Evolutionary conservation across 1,139 yeast species (phyloP).

Genomic region (Hyphopichia burtonii): DNA sequence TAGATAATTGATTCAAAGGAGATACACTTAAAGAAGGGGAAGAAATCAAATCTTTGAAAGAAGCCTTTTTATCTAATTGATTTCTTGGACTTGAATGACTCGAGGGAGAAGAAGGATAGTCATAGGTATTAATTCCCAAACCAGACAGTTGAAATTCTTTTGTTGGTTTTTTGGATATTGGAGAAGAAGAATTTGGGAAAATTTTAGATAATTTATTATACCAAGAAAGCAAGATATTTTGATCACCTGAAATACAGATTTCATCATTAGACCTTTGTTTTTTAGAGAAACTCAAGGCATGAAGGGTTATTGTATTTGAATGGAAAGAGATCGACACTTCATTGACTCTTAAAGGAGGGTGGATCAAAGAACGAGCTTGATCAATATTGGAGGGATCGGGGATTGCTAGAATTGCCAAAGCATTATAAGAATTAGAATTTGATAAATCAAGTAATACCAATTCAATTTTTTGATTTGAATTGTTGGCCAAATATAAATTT

Average conservation of each 20-base stretch:
- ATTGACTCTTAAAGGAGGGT: slow-evolving; percentile 42
- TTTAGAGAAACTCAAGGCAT: slow-evolving; percentile 24
- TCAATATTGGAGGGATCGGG: slow-evolving; percentile 11
- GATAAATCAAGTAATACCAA: slow-evolving; percentile 31
- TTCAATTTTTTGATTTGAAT: slow-evolving; percentile 19
- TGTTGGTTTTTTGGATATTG: slow-evolving; percentile 18
- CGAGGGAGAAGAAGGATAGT: slow-evolving; percentile 1
- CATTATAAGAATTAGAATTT: slow-evolving; percentile 22
- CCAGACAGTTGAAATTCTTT: slow-evolving; percentile 28
- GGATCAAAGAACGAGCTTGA: slow-evolving; percentile 30
- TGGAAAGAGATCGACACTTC: slow-evolving; percentile 25
- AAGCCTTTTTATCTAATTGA: slow-evolving; percentile 6
- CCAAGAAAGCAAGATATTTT: slow-evolving; percentile 24
- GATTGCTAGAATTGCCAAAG: slow-evolving; percentile 38
- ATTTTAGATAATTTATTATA: slow-evolving; percentile 24
- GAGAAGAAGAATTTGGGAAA: slow-evolving; percentile 30
- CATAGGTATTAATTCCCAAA: slow-evolving; percentile 28
- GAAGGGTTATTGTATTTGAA: slow-evolving; percentile 22
- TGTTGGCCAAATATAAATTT: slow-evolving; percentile 17
- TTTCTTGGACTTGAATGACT: not conserved
- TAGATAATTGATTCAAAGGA: slow-evolving; percentile 4
- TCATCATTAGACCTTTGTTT: slow-evolving; percentile 4
- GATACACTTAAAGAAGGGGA: slow-evolving; percentile 17
- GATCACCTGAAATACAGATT: slow-evolving; percentile 4
- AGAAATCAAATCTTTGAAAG: slow-evolving; percentile 21